phyloP scores from a whole-genome alignment of 257 asterid species.

The Solanum sejunctum region DNA sequence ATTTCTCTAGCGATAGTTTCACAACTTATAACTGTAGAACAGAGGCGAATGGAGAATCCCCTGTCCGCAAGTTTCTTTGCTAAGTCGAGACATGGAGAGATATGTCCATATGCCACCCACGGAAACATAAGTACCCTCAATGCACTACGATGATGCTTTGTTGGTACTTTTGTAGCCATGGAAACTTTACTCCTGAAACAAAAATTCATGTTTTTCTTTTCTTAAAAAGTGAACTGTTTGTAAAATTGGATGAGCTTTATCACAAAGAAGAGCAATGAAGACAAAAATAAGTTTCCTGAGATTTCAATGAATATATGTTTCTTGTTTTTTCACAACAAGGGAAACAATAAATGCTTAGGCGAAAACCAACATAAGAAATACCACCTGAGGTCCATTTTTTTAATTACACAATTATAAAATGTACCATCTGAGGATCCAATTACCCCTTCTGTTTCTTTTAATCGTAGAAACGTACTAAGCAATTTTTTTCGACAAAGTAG shows the following conservation, averaged over 20 bases:
- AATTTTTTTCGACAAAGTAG: too few species aligned
- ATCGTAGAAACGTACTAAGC: too few species aligned
- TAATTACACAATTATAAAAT: too few species aligned
- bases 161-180: not conserved
- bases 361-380: too few species aligned
- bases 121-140: not conserved
- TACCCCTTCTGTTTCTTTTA: too few species aligned
- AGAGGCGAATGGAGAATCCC: slow-evolving; percentile 16
- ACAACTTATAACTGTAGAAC: slow-evolving; percentile 33
- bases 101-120: not conserved
- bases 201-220: not conserved
- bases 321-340: not conserved
- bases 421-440: too few species aligned
- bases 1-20: slow-evolving; percentile 13
- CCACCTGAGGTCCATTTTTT: too few species aligned
- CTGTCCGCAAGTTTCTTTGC: slow-evolving; percentile 22
- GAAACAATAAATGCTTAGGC: not conserved
- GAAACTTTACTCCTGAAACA: not conserved
- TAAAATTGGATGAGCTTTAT: not conserved
- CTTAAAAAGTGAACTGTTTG: not conserved
- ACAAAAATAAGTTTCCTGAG: not conserved
- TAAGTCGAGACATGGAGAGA: slow-evolving; percentile 7
- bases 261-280: not conserved
- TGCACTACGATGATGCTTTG: not conserved
- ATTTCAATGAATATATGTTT: not conserved